Conservation (phyloP, 2,329 filamentous ascomycete genomes). For the Colletotrichum truncatum region DNA sequence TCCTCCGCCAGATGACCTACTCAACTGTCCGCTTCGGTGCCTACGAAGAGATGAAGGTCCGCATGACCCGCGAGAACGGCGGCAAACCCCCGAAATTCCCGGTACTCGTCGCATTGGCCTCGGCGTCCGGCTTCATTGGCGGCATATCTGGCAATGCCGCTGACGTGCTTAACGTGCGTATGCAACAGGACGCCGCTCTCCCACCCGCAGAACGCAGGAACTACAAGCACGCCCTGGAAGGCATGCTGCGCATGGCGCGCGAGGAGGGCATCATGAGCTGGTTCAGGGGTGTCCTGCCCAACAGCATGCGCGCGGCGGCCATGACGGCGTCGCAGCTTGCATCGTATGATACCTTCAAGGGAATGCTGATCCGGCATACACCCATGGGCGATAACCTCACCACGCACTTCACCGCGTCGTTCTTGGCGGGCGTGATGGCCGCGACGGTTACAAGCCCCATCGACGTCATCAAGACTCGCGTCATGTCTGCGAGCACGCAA, state of each 20-base stretch:
- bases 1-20: slow-evolving; percentile 95
- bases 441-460: slow-evolving; percentile 87
- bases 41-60: slow-evolving; percentile 91
- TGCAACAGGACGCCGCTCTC: slow-evolving; percentile 92
- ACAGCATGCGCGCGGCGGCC: slow-evolving; percentile 81
- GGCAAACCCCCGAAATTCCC: slow-evolving; percentile 69
- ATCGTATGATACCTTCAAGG: slow-evolving; percentile 86
- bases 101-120: slow-evolving; percentile 84
- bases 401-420: slow-evolving; percentile 81
- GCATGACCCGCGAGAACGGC: slow-evolving; percentile 56
- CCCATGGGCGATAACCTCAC: slow-evolving; percentile 74
- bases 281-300: slow-evolving; percentile 88
- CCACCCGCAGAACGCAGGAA: slow-evolving; percentile 79
- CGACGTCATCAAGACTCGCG: slow-evolving; percentile 88
- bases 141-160: slow-evolving; percentile 93
- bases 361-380: slow-evolving; percentile 71
- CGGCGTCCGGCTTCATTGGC: slow-evolving; percentile 84
- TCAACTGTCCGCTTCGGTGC: slow-evolving; percentile 95
- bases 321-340: slow-evolving; percentile 90
- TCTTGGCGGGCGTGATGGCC: slow-evolving; percentile 83
- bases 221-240: slow-evolving; percentile 90
- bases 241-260: slow-evolving; percentile 85
- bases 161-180: slow-evolving; percentile 96
- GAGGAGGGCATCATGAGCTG: slow-evolving; percentile 81
- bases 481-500: slow-evolving; percentile 75